phyloP scores from a whole-genome alignment of 106 monocot genomes.

The Chionographis japonica region DNA sequence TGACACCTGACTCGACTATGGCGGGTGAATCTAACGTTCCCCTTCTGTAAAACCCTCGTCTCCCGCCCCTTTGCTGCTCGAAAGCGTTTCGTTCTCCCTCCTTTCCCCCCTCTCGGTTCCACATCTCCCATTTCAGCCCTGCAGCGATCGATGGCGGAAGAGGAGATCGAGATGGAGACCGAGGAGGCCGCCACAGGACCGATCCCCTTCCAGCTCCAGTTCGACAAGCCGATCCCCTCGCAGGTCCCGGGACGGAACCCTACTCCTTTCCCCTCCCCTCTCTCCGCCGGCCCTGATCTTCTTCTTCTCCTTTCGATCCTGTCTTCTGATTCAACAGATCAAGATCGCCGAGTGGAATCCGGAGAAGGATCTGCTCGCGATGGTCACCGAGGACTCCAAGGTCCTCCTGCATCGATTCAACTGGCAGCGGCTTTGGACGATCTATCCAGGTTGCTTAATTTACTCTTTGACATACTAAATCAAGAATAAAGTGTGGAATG shows the following conservation, averaged over 20 bases:
- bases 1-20: too few species aligned
- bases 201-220: conserved; percentile 85
- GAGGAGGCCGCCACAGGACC: conserved; percentile 17
- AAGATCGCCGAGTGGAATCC: conserved; percentile 98
- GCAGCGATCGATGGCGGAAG: conserved; percentile 14
- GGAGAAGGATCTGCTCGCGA: conserved; percentile 93
- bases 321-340: conserved; percentile 25
- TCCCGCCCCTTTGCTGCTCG: neutral
- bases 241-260: conserved; percentile 36
- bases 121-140: neutral
- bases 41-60: neutral
- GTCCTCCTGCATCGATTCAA: conserved; percentile 93
- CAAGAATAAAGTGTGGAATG: neutral
- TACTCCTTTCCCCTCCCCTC: neutral
- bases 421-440: conserved; percentile 94
- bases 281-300: neutral
- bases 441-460: conserved; percentile 58
- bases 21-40: too few species aligned
- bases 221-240: conserved; percentile 83
- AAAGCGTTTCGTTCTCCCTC: neutral
- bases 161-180: conserved; percentile 30
- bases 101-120: neutral
- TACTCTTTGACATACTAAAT: neutral
- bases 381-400: conserved; percentile 86
- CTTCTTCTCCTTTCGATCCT: neutral